Evolutionary conservation across 208 protist genomes (phyloP).

Genomic region (Trypanosoma cruzi): DNA sequence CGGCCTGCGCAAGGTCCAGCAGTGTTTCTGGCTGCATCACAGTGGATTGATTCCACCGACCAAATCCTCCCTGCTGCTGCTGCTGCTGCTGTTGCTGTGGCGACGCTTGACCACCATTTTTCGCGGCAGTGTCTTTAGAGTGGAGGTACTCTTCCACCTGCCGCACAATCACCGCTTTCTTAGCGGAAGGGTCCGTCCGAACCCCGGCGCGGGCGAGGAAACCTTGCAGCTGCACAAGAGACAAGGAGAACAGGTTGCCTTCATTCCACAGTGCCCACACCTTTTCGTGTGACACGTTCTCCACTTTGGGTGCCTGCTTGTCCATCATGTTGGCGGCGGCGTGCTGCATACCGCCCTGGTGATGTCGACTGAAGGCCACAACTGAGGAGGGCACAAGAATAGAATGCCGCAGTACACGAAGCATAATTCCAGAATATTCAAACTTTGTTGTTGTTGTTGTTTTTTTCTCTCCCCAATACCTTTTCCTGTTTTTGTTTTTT

Average conservation of each 20-base stretch:
- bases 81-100: constrained; percentile 15
- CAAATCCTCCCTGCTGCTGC: constrained; percentile 38
- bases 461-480: background rate
- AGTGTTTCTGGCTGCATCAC: constrained; percentile 76
- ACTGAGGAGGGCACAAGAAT: constrained; percentile 8
- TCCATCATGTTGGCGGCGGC: constrained; percentile 8
- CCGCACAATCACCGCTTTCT: constrained; percentile 84
- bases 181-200: constrained; percentile 33
- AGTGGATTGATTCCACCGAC: constrained; percentile 45
- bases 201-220: constrained; percentile 59
- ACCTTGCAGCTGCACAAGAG: constrained; percentile 70
- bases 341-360: constrained; percentile 12
- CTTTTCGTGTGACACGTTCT: constrained; percentile 52
- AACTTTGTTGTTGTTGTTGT: background rate
- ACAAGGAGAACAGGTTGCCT: constrained; percentile 91
- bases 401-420: constrained; percentile 24
- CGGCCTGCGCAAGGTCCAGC: constrained; percentile 83
- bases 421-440: constrained; percentile 3
- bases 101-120: constrained; percentile 13
- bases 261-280: constrained; percentile 93
- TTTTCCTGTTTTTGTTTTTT: background rate
- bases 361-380: background rate
- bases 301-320: background rate
- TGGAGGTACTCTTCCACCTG: constrained; percentile 88
- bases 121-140: constrained; percentile 34